These are phyloP conservation scores for Phaffomyces opuntiae DNA, from an alignment of 805 yeast genomes.

Conservation along the genomic window DNA sequence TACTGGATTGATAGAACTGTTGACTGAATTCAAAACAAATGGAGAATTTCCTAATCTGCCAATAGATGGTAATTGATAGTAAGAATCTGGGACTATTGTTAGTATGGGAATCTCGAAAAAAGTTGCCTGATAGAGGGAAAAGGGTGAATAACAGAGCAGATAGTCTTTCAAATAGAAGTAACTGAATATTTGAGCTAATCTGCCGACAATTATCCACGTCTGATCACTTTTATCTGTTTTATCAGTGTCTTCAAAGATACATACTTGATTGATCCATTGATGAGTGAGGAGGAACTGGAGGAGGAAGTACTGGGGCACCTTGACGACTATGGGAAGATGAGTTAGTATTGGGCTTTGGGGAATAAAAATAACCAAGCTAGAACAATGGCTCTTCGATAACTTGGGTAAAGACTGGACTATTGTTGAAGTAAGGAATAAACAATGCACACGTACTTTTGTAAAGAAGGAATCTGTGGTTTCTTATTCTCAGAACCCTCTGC, in stretches of 20 bases:
- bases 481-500: conserved; percentile 17
- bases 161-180: not conserved
- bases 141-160: not conserved
- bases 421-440: not conserved
- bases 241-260: conserved; percentile 4
- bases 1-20: conserved; percentile 10
- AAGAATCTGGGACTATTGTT: conserved; percentile 14
- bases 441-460: conserved; percentile 21
- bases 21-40: conserved; percentile 15
- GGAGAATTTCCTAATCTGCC: conserved; percentile 12
- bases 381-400: no score
- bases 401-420: not conserved
- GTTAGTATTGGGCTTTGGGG: conserved; percentile 9
- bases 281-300: conserved; percentile 32
- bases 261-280: conserved; percentile 19
- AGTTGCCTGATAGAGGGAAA: not conserved
- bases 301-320: conserved; percentile 52
- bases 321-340: conserved; percentile 36
- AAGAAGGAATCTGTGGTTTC: conserved; percentile 23
- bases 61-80: conserved; percentile 20
- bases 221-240: not conserved
- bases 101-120: conserved; percentile 4
- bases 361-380: not conserved
- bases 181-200: no score
- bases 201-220: not conserved